Evolutionary conservation across 2,329 filamentous ascomycete genomes (phyloP), one percentile per base, ranked within the genome.

Genomic region (Achaetomium macrosporum): DNA sequence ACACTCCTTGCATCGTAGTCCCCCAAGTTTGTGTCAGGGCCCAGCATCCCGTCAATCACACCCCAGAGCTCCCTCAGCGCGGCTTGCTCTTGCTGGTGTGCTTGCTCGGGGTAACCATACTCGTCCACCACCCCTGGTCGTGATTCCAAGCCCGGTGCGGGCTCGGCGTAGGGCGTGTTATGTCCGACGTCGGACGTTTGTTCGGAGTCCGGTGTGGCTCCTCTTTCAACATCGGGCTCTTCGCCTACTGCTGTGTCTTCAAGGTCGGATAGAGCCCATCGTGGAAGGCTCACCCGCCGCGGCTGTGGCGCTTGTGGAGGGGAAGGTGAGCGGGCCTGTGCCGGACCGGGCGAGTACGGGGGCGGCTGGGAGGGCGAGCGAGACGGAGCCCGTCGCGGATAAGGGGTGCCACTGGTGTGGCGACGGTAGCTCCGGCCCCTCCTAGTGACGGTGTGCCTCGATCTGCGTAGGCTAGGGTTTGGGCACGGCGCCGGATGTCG

Each of bases 51-150:
- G 8, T 57, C 52, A n/a, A 57, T 43, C 1, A 50, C 47, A 1
- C 41, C 55, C 52, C 47, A 45, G n/a, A 57, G 20, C 33, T 57
- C 55, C 29, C 19, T 31, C 39, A 57, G 30, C 13, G 55, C 55
- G 9, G 31, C 25, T 39, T 47, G 31, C 16, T 55, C 52, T 49
- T 35, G 15, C 16, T 50, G 33, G 0, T 46, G 20, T 12, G 52
- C 52, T 50, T 35, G 13, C 13, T 47, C 33, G 1, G 16, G 10
- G n/a, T 31, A 16, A 6, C 16, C 25, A 5, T 33, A 10, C 45
- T 33, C 16, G 3, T 11, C 19, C 10, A 9, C 5, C 20, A n/a
- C n/a, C 33, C 15, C n/a, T 13, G 17, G 16, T 7, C 33, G 17
- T 25, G 19, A 37, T 29, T 31, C 25, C 7, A 4, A 4, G 25